Conservation (phyloP, 1,139 yeast genomes). For the Taphrina pruni region DNA sequence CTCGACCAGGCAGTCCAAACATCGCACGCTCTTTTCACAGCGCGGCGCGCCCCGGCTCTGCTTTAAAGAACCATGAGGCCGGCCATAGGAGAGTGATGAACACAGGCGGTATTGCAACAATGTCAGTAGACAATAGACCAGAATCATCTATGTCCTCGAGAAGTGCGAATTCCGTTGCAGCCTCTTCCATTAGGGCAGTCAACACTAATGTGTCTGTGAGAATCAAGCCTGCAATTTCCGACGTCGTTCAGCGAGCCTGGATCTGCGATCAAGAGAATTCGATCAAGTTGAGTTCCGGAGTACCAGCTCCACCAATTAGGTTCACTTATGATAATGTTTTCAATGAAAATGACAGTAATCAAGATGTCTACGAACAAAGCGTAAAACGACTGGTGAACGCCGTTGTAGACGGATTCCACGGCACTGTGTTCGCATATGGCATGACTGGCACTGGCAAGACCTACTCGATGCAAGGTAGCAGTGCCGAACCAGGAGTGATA, state of each 20-base stretch:
- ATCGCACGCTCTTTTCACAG: neutral
- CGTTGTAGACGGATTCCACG: constrained; percentile 79
- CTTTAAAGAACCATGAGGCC: constrained; percentile 1
- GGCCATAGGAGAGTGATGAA: neutral
- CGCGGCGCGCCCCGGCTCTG: neutral
- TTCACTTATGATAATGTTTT: constrained; percentile 81
- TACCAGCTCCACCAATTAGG: neutral
- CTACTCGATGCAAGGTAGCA: constrained; percentile 81
- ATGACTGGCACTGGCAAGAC: constrained; percentile 98
- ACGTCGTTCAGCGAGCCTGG: constrained; percentile 19
- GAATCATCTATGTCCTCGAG: constrained; percentile 23
- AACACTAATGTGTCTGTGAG: constrained; percentile 34
- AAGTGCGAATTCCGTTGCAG: constrained; percentile 10
- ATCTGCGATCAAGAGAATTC: constrained; percentile 12
- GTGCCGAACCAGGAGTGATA: constrained; percentile 74
- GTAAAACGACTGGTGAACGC: constrained; percentile 69
- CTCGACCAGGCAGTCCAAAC: constrained; percentile 27
- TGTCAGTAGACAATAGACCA: constrained; percentile 10
- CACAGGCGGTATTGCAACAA: neutral
- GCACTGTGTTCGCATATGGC: constrained; percentile 91
- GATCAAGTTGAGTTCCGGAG: neutral
- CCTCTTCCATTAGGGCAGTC: constrained; percentile 1
- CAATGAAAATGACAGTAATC: constrained; percentile 54
- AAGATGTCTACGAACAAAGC: constrained; percentile 64
- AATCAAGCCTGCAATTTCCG: constrained; percentile 17